Conservation (phyloP, 306 rosid species). For the Hippophae gyantsensis region DNA sequence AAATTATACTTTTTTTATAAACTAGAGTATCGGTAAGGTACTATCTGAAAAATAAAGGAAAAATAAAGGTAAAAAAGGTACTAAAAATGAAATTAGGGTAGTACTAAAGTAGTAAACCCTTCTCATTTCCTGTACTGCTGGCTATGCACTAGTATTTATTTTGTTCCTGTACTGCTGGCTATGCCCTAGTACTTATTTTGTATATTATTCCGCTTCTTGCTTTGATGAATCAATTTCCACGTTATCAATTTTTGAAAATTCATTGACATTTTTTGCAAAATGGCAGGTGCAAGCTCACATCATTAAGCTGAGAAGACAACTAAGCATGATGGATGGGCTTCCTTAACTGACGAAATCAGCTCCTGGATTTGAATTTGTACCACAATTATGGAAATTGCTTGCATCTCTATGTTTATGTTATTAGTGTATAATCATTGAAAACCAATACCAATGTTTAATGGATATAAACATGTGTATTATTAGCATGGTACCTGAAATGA, state of each 20-base stretch:
- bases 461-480: conserved; percentile 5
- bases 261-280: conserved; percentile 23
- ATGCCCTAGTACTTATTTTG: background rate
- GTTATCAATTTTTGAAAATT: background rate
- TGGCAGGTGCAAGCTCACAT: conserved; percentile 92
- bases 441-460: background rate
- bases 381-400: conserved; percentile 9
- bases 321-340: conserved; percentile 65
- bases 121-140: no score
- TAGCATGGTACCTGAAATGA: no score
- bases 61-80: no score
- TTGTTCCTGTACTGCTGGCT: background rate
- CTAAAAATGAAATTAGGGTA: no score
- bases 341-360: conserved; percentile 67
- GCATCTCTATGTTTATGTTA: conserved; percentile 6
- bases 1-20: no score
- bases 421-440: conserved; percentile 15
- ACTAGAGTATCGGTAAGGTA: no score
- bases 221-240: conserved; percentile 1
- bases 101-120: no score
- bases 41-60: no score
- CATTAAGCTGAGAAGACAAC: conserved; percentile 68
- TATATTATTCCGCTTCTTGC: background rate
- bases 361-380: conserved; percentile 52
- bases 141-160: background rate